Evolutionary conservation across 306 rosid genomes (phyloP).

Genomic region (Trichosanthes cucumerina): DNA sequence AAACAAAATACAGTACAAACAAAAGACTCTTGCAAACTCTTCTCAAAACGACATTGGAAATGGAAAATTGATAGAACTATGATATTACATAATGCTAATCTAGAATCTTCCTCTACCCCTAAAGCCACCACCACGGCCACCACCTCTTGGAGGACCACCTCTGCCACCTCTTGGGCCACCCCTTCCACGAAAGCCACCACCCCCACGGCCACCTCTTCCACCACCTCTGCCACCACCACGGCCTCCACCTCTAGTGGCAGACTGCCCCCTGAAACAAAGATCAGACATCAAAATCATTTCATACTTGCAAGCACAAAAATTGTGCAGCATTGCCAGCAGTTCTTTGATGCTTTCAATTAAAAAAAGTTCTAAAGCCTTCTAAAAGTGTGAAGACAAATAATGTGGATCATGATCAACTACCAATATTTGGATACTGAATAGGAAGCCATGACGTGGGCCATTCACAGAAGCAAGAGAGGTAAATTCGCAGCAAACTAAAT

Average conservation of each 20-base stretch:
- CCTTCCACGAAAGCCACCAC: slow-evolving; percentile 70
- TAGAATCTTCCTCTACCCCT: slow-evolving; percentile 76
- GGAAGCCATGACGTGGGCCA: neutral
- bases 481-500: neutral
- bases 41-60: neutral
- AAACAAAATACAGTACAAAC: slow-evolving; percentile 3
- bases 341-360: neutral
- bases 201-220: slow-evolving; percentile 40
- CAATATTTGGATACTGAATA: neutral
- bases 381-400: neutral
- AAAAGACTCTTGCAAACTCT: neutral
- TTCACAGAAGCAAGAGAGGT: neutral
- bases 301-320: neutral
- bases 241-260: slow-evolving; percentile 42
- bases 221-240: slow-evolving; percentile 58
- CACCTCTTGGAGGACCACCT: slow-evolving; percentile 68
- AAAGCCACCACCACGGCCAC: slow-evolving; percentile 67
- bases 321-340: neutral
- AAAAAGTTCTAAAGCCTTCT: neutral
- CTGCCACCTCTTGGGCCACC: slow-evolving; percentile 78
- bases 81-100: neutral
- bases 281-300: neutral
- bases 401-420: neutral
- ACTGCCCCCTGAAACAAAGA: slow-evolving; percentile 54
- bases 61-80: neutral